Conservation (phyloP, 148 eudicot species). For the Agrostemma githago region DNA sequence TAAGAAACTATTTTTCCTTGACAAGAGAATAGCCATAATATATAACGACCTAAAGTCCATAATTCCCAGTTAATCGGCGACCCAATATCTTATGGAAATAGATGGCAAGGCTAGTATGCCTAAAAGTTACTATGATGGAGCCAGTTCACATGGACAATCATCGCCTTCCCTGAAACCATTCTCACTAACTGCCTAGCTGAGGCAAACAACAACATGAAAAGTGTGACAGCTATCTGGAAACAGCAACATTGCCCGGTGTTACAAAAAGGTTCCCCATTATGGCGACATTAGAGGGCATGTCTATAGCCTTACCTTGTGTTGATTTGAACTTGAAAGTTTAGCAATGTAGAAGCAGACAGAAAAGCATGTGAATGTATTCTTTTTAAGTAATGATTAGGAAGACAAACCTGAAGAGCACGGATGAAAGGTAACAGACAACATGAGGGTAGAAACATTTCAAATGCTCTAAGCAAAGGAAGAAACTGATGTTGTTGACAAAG, state of each 20-base stretch:
- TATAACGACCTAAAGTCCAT: neutral
- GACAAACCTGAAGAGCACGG: conserved; percentile 93
- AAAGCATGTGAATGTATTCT: neutral
- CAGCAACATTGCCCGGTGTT: neutral
- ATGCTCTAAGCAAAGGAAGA: conserved; percentile 83
- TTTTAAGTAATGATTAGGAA: conserved; percentile 2
- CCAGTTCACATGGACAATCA: neutral
- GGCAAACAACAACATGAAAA: neutral
- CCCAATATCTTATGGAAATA: neutral
- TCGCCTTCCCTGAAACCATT: neutral
- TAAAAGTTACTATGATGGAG: neutral
- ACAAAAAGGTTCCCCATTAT: neutral
- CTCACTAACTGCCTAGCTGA: neutral
- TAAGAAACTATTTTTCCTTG: neutral
- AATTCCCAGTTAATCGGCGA: neutral
- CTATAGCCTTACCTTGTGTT: neutral
- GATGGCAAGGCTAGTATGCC: neutral
- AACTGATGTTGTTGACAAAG: conserved; percentile 82
- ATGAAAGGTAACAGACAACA: conserved; percentile 87
- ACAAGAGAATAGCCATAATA: neutral
- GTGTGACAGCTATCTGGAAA: neutral
- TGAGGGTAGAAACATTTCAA: conserved; percentile 96
- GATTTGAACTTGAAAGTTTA: neutral
- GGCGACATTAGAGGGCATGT: neutral
- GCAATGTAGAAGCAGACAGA: neutral